Percentiles rank a stretch among this genome's conserved stretches.
Conservation (phyloP, 345 rosid species). For the Schrenkiella parvula region DNA sequence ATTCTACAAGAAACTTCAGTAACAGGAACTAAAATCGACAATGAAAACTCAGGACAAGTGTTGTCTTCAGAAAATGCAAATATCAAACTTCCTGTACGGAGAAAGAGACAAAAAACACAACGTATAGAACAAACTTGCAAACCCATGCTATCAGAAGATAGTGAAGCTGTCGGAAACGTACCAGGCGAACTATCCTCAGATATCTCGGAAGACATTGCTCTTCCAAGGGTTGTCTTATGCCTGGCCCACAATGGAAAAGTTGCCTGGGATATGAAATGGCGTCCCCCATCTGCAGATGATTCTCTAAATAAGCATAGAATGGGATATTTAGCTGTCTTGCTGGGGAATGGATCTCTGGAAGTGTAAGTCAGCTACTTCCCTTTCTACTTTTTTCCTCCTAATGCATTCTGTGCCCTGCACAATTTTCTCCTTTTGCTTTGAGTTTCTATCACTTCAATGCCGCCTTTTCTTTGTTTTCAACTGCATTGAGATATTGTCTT, state of each 20-base stretch:
- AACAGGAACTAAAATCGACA: slow-evolving; percentile 21
- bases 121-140: slow-evolving; percentile 27
- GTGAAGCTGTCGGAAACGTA: slow-evolving; percentile 26
- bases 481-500: background rate
- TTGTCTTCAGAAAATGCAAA: slow-evolving; percentile 31
- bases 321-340: slow-evolving; percentile 92
- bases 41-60: slow-evolving; percentile 15
- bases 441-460: background rate
- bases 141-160: slow-evolving; percentile 17
- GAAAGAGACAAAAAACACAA: slow-evolving; percentile 34
- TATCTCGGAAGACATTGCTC: slow-evolving; percentile 44
- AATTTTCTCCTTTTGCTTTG: background rate
- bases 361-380: slow-evolving; percentile 55
- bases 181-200: slow-evolving; percentile 25
- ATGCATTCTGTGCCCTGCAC: background rate
- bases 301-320: slow-evolving; percentile 51
- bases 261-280: slow-evolving; percentile 93
- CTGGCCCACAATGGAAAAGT: slow-evolving; percentile 91
- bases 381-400: background rate
- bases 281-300: slow-evolving; percentile 43
- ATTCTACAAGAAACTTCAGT: slow-evolving; percentile 29
- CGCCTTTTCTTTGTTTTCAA: background rate
- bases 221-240: slow-evolving; percentile 77
- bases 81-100: slow-evolving; percentile 24
- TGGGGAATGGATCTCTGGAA: slow-evolving; percentile 91